Base-by-base conservation (phyloP, 805 yeast genomes). In the Dipodascus albidus region DNA sequence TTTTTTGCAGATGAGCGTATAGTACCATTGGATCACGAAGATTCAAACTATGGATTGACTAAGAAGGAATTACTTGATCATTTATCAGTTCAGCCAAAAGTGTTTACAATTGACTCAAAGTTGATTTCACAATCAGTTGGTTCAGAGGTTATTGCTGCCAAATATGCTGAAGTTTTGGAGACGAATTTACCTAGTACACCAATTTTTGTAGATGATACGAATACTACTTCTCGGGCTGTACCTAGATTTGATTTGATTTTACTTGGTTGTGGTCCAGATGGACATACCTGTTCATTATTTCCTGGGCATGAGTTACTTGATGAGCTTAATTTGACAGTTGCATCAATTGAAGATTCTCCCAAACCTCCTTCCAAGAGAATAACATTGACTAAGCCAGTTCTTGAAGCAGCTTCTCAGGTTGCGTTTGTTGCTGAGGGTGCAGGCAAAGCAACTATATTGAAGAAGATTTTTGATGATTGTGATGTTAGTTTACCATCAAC, bases 211-310 rank as follows among this genome's bases (percentile, higher is more conserved):
- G 15, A 38, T 19, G 20, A 38, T 4, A 14, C 44, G 9, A 4
- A 38, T 38, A 38, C 44, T 4, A 19, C 3, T 4, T 38, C 44
- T 17, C 17, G 44, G 6, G 23, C 53, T 1, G 48, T 48, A 14
- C 61, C 65, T 19, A 52, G 58, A 1, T 62, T 79, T 31, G 96
- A 89, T 67, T 71, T 88, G 60, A 71, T 89, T 21, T 71, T 88
- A 53, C 74, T 89, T 58, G 97, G 97, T 21, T 85, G 93, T 67
- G 97, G 97, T 4, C 96, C 96, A 35, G 97, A 89, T 64, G 97
- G 96, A 41, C 97, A 89, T 68, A 89, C 96, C 3, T 87, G 96
- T 71, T 89, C 96, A 0, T 73, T 89, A 58, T 89, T 89, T 78
- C 96, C 96, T 11, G 89, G 84, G 41, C 96, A 88, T 67, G 62